Base-by-base conservation (phyloP, 306 rosid genomes). In the Casuarina glauca region DNA sequence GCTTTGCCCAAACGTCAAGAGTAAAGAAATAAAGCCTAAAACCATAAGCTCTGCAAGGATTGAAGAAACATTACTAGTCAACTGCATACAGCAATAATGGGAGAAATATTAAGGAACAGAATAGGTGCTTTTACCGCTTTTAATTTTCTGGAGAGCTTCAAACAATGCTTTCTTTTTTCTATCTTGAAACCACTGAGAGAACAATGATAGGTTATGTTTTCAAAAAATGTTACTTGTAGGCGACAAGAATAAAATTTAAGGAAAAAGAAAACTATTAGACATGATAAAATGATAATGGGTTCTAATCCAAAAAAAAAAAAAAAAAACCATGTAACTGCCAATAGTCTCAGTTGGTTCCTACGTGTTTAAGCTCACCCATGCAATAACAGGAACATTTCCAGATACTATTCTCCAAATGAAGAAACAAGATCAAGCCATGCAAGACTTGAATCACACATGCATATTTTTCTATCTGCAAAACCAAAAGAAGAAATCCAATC, bases 101-200 rank as follows among this genome's bases (percentile, higher is more conserved):
- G 3, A 75, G 43, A 19, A 58, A 66, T 2, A 41, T 32, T 45
- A 42, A 55, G 38, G 51, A 51, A 67, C 20, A 39, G 48, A 52
- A 9, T 46, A 2, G 42, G n/a, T 19, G 54, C 41, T 42, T 49
- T 69, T 84, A 92, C 99, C 99, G 11, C 81, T 85, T 88, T 95
- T 95, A 53, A 95, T 91, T 85, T 89, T 95, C 85, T 91, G 93
- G 17, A 95, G 96, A 54, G 99, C 99, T 88, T 91, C 97, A 69
- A 86, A 87, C 86, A 95, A 73, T 19, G 97, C 99, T 4, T 44
- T 75, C 75, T 91, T 93, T 80, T 76, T 86, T 43, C 60, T 93
- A n/a, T 43, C 75, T 84, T 88, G 83, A 62, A 95, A 88, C 85
- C 82, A 54, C 97, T 92, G 80, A 20, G 79, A 75, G 15, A 41